phyloP scores from a whole-genome alignment of 768 basidiomycete species.

The Hygrocybe punicea region DNA sequence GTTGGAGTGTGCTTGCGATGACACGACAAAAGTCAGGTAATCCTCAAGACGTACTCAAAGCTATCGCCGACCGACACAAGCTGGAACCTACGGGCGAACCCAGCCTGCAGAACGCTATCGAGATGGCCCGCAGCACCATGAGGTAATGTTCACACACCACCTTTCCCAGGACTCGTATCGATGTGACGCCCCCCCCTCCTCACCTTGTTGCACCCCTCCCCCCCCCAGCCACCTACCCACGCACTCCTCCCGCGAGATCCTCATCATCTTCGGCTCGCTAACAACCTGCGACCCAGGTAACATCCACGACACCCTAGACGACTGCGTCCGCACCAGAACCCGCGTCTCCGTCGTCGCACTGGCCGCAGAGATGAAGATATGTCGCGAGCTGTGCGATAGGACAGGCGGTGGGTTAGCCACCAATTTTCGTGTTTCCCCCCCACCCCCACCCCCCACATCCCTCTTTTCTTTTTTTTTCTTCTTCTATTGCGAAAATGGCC shows the following conservation, averaged over 20 bases:
- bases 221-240: constrained; percentile 84
- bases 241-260: constrained; percentile 92
- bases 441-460: too few relatives aligned
- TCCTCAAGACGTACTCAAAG: constrained; percentile 90
- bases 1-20: too few relatives aligned
- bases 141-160: constrained; percentile 47
- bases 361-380: constrained; percentile 98
- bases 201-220: constrained; percentile 9
- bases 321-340: constrained; percentile 76
- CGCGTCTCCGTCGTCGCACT: constrained; percentile 92
- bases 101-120: constrained; percentile 94
- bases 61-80: constrained; percentile 80
- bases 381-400: constrained; percentile 84
- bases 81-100: constrained; percentile 91
- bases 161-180: too few relatives aligned
- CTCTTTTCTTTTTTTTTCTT: too few relatives aligned
- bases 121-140: constrained; percentile 94
- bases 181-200: too few relatives aligned
- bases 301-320: constrained; percentile 90
- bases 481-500: too few relatives aligned
- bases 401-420: constrained; percentile 73
- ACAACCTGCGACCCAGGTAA: constrained; percentile 98
- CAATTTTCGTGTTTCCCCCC: background rate
- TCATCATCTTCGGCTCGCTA: constrained; percentile 90
- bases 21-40: constrained; percentile 61